These are phyloP conservation scores for Tolypocladium paradoxum DNA, from an alignment of 2,329 filamentous ascomycete genomes.

Conservation along the genomic window DNA sequence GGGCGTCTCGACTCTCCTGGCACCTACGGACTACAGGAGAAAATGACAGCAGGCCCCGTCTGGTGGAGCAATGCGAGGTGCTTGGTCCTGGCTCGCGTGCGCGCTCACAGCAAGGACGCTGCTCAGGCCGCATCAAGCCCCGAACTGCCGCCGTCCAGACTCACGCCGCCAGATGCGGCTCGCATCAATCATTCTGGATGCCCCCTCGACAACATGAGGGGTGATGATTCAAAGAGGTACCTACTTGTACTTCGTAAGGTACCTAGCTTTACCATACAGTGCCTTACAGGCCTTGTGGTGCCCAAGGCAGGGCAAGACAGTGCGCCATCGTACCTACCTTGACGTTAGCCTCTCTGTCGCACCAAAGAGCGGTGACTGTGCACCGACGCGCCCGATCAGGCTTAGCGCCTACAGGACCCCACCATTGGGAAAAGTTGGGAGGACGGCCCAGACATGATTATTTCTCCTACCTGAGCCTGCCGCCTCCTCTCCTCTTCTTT, in stretches of 20 bases:
- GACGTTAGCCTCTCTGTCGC: background rate
- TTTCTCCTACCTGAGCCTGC: conserved; percentile 5
- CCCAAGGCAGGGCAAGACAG: too few species aligned
- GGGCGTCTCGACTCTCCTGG: too few species aligned
- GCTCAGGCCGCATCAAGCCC: background rate
- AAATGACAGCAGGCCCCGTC: background rate
- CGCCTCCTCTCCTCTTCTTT: conserved; percentile 1
- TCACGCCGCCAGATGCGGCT: background rate
- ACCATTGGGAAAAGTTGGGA: conserved; percentile 11
- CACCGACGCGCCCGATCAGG: background rate
- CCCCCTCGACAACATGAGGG: too few species aligned
- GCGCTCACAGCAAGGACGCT: background rate
- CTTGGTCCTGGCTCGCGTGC: background rate
- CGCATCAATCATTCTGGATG: too few species aligned
- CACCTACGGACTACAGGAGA: too few species aligned
- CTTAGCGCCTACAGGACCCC: conserved; percentile 8
- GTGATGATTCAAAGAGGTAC: too few species aligned
- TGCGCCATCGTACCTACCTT: background rate
- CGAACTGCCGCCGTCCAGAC: background rate
- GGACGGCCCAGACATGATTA: conserved; percentile 1
- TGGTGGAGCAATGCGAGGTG: background rate
- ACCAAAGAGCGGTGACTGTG: conserved; percentile 6
- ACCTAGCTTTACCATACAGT: too few species aligned
- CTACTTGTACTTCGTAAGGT: too few species aligned
- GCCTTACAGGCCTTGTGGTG: too few species aligned